Percentiles rank a stretch among this genome's conserved stretches.
phyloP scores from a whole-genome alignment of 179 eudicot genomes.

The Silene coronaria region DNA sequence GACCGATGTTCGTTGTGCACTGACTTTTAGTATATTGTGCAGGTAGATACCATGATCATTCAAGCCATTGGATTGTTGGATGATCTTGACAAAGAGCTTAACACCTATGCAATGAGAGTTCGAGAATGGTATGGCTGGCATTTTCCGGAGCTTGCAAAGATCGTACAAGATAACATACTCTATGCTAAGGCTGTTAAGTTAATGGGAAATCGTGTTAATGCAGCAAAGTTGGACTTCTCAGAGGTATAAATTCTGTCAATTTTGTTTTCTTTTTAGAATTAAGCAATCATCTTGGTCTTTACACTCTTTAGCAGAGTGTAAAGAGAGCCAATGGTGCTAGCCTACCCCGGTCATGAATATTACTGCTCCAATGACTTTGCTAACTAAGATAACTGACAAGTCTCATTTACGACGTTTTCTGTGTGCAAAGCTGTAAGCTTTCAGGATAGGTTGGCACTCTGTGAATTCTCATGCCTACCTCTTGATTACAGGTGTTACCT shows the following conservation, averaged over 20 bases:
- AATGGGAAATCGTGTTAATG: conserved; percentile 76
- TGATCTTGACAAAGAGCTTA: conserved; percentile 94
- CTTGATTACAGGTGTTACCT: conserved; percentile 66
- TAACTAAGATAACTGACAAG: too few relatives aligned
- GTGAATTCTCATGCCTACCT: too few relatives aligned
- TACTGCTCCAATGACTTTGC: too few relatives aligned
- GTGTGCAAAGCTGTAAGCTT: too few relatives aligned
- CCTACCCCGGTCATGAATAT: too few relatives aligned
- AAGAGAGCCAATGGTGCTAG: too few relatives aligned
- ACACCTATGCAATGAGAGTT: conserved; percentile 94
- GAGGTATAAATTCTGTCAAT: conserved; percentile 47
- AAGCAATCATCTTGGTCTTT: too few relatives aligned
- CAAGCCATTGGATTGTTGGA: conserved; percentile 96
- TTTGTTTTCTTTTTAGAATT: background rate
- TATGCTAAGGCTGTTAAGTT: conserved; percentile 86
- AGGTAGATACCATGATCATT: conserved; percentile 97
- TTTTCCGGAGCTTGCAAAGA: conserved; percentile 95
- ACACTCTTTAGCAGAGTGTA: too few relatives aligned
- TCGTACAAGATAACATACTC: conserved; percentile 69
- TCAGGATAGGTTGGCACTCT: too few relatives aligned
- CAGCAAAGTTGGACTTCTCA: conserved; percentile 82
- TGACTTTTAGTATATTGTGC: background rate
- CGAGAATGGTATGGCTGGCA: conserved; percentile 99
- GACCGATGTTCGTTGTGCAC: too few relatives aligned
- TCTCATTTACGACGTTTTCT: too few relatives aligned